Percentiles rank a stretch among this genome's conserved stretches.
Evolutionary conservation across 495 filamentous ascomycete genomes (phyloP).

Genomic region (Choiromyces venosus): DNA sequence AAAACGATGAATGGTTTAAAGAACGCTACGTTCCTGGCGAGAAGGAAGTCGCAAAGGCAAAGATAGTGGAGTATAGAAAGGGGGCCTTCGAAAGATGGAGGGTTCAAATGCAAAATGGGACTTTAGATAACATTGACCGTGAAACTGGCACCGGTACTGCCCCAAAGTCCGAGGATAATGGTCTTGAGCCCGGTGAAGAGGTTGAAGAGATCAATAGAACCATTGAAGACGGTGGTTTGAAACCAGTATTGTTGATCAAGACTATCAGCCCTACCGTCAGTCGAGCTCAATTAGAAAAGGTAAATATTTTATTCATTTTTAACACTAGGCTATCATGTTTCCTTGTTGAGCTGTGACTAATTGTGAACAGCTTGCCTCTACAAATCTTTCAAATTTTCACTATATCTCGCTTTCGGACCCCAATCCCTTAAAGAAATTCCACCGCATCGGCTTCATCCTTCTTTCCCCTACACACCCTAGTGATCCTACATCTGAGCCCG

Average conservation of each 20-base stretch:
- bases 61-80: conserved; percentile 68
- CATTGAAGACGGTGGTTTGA: conserved; percentile 40
- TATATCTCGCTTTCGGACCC: conserved; percentile 66
- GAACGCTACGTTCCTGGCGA: conserved; percentile 86
- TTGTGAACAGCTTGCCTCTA: conserved; percentile 52
- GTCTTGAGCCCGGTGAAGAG: conserved; percentile 61
- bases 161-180: conserved; percentile 93
- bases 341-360: neutral
- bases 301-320: conserved; percentile 51
- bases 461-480: conserved; percentile 38
- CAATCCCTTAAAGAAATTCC: conserved; percentile 92
- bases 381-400: conserved; percentile 40
- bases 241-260: conserved; percentile 94
- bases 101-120: conserved; percentile 68
- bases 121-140: conserved; percentile 89
- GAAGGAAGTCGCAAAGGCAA: conserved; percentile 59
- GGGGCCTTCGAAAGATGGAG: conserved; percentile 77
- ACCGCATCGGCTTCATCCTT: conserved; percentile 96
- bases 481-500: conserved; percentile 64
- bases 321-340: neutral
- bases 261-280: conserved; percentile 95
- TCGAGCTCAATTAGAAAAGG: conserved; percentile 79
- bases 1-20: conserved; percentile 94
- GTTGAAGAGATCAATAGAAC: conserved; percentile 59
- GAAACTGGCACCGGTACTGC: conserved; percentile 48